Conservation (phyloP, 176 grass and related monocot genomes). For the Eragrostis nindensis region DNA sequence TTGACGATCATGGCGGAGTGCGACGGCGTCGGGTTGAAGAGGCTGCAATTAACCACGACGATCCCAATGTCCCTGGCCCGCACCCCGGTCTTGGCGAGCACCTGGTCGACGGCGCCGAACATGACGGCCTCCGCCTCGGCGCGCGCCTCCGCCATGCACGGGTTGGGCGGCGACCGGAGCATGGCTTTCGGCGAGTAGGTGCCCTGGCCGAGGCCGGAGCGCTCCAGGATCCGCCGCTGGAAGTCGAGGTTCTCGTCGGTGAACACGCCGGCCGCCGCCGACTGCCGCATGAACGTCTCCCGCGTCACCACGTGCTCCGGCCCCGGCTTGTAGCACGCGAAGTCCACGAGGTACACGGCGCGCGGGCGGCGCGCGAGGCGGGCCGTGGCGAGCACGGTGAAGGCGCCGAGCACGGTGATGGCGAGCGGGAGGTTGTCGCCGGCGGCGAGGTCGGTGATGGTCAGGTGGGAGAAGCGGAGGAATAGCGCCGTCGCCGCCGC, state of each 20-base stretch:
- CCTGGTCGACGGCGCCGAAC: conserved; percentile 34
- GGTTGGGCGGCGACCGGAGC: background rate
- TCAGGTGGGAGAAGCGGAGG: background rate
- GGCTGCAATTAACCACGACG: conserved; percentile 43
- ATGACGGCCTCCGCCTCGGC: conserved; percentile 46
- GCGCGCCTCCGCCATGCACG: conserved; percentile 23
- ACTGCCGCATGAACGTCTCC: conserved; percentile 6
- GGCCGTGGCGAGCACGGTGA: background rate
- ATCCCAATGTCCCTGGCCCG: conserved; percentile 31
- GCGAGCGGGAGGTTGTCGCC: background rate
- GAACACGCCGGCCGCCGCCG: background rate
- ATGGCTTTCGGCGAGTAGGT: background rate
- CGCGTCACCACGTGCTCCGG: background rate
- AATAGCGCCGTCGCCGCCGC: background rate
- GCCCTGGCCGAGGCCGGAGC: background rate
- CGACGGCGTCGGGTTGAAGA: conserved; percentile 44
- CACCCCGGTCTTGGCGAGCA: conserved; percentile 42
- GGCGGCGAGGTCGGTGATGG: background rate
- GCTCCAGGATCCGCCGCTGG: background rate
- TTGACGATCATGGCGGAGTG: conserved; percentile 37
- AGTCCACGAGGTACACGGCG: background rate
- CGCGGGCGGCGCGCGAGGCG: background rate
- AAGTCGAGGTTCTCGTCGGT: background rate
- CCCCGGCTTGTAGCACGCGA: background rate
- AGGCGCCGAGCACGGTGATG: background rate